phyloP scores from a whole-genome alignment of 805 yeast species.

The Candida pseudoglaebosa region DNA sequence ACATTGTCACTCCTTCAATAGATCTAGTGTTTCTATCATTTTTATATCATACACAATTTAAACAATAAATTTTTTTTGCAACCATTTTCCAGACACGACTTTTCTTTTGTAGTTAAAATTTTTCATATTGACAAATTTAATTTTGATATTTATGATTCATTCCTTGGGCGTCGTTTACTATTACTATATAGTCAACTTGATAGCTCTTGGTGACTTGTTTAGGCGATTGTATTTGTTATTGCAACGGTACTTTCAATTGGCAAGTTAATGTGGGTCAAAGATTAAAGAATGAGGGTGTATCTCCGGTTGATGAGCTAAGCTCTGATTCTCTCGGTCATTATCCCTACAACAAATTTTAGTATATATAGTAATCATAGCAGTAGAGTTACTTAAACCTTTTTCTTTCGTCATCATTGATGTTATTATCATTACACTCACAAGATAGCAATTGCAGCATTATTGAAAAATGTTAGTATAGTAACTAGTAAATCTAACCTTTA shows the following conservation, averaged over 20 bases:
- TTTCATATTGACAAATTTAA: background rate
- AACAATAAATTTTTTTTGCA: background rate
- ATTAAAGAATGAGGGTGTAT: conserved; percentile 38
- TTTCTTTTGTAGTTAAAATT: background rate
- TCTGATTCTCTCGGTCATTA: conserved; percentile 49
- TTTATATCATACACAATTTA: no score
- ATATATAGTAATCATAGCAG: no score
- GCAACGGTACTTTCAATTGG: conserved; percentile 1
- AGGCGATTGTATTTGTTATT: conserved; percentile 1
- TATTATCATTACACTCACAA: no score
- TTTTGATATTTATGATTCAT: conserved; percentile 10
- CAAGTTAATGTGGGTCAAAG: conserved; percentile 10
- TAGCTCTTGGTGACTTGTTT: conserved; percentile 13
- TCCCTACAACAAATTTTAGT: conserved; percentile 28
- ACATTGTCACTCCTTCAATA: no score
- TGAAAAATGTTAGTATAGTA: no score
- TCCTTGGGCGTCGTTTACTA: conserved; percentile 18
- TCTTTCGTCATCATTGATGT: no score
- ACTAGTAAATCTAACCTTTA: no score
- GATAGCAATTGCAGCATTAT: no score
- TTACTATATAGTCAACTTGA: conserved; percentile 15
- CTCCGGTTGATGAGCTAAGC: conserved; percentile 47
- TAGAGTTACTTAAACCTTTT: no score
- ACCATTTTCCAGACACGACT: background rate
- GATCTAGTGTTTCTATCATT: no score